These are phyloP conservation scores for Apostasia shenzhenica DNA, from an alignment of 106 monocot species.

Conservation along the genomic window DNA sequence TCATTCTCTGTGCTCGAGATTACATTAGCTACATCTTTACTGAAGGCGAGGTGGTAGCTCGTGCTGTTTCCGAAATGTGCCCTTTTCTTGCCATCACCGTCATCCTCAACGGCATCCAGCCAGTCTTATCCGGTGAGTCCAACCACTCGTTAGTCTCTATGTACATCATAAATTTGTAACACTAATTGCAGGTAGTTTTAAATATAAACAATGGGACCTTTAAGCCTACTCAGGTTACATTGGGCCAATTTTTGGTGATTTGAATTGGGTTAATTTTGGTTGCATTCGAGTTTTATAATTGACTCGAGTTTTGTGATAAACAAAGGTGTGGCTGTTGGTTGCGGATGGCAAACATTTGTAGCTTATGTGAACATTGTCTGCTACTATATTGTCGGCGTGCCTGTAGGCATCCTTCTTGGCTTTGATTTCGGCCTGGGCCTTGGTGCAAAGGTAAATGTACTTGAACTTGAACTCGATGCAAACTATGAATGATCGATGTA, in stretches of 20 bases:
- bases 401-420: slow-evolving; percentile 57
- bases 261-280: too few species aligned
- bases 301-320: too few species aligned
- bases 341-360: slow-evolving; percentile 89
- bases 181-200: too few species aligned
- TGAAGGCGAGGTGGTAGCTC: slow-evolving; percentile 60
- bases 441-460: slow-evolving; percentile 44
- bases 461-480: too few species aligned
- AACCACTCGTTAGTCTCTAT: too few species aligned
- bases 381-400: slow-evolving; percentile 68
- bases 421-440: slow-evolving; percentile 40
- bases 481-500: too few species aligned
- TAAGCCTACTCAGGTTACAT: too few species aligned
- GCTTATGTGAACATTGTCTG: slow-evolving; percentile 78
- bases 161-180: too few species aligned
- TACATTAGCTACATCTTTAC: slow-evolving; percentile 79
- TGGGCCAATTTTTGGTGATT: too few species aligned
- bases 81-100: slow-evolving; percentile 71
- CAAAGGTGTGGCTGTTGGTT: slow-evolving; percentile 83
- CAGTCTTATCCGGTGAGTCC: slow-evolving; percentile 57
- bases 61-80: slow-evolving; percentile 68
- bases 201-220: too few species aligned
- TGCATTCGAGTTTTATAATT: too few species aligned
- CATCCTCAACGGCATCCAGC: slow-evolving; percentile 82
- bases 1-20: slow-evolving; percentile 45